Base-by-base conservation (phyloP, 2,329 filamentous ascomycete genomes). In the Epicoccum sorghinum region DNA sequence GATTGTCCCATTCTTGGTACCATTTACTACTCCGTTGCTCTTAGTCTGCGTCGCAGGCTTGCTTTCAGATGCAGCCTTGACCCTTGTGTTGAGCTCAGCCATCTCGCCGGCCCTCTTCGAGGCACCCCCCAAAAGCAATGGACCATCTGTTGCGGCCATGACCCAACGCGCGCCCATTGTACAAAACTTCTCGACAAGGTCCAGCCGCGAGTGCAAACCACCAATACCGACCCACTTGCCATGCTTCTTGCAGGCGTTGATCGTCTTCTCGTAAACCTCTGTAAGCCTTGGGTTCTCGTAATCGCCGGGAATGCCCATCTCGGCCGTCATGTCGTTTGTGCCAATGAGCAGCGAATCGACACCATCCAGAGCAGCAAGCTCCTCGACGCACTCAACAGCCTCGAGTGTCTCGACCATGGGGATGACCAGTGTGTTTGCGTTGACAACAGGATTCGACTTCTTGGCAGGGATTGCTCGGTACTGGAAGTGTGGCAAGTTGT, bases 291-390 rank as follows among this genome's bases (percentile, higher is more conserved):
- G 37, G 56, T 75, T 72, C 32, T 78, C 75, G 48, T 74, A 78
- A 38, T 77, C 61, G 2, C 77, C 76, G 0, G 75, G 75, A 27
- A 77, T 78, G 0, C 77, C 78, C 65, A 80, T 70, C 37, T 80
- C 78, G 1, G 75, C 72, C 18, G 67, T 75, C 43, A 80, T 60
- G 51, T 80, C 79, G 43, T 80, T 80, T 1, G 77, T 75, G 5
- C 79, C 78, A 18, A 80, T 73, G 3, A 80, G 63, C 0, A 80
- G 60, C 1, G 66, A 73, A 53, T 80, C 78, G 4, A 80, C 78
- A 0, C 77, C 77, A 0, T 77, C 71, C 1, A 79, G 55, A 0
- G 75, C 75, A 1, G 74, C 67, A 30, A 78, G 72, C 47, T 77
- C 77, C 14, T 79, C 76, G 0, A 72, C 75, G 8, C 72, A 58